Conservation (phyloP, 2,329 filamentous ascomycete species). For the Paraconiothyrium sp. region DNA sequence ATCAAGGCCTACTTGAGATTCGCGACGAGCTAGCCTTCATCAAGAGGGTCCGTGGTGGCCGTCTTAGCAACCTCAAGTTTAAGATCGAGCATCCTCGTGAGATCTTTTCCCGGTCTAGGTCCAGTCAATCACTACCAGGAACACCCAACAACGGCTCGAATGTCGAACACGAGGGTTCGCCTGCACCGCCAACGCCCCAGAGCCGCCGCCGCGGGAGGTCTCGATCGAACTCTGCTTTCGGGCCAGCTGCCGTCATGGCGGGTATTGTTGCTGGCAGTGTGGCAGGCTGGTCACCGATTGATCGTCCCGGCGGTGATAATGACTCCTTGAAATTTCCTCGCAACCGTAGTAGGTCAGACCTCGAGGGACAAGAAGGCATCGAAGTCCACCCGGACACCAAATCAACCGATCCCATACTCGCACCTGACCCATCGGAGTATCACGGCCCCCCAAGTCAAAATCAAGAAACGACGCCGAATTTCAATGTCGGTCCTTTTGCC, state of each 20-base stretch:
- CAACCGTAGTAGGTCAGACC: constrained; percentile 47
- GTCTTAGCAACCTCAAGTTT: constrained; percentile 82
- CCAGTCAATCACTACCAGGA: constrained; percentile 70
- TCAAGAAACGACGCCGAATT: constrained; percentile 55
- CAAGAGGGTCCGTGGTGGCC: constrained; percentile 81
- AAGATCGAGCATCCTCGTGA: constrained; percentile 79
- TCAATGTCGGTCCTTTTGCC: constrained; percentile 53
- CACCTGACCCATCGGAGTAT: constrained; percentile 52
- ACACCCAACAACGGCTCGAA: constrained; percentile 67
- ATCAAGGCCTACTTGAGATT: constrained; percentile 76
- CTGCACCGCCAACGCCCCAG: constrained; percentile 60
- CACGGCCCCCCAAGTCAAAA: constrained; percentile 56
- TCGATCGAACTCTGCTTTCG: constrained; percentile 76
- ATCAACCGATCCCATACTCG: constrained; percentile 57
- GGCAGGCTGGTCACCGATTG: constrained; percentile 78
- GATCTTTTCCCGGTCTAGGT: constrained; percentile 69
- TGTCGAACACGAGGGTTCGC: constrained; percentile 46
- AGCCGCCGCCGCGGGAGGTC: constrained; percentile 70
- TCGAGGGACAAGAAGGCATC: constrained; percentile 55
- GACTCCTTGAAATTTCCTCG: constrained; percentile 52
- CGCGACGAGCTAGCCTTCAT: constrained; percentile 83
- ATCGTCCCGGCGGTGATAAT: constrained; percentile 57
- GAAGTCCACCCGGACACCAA: constrained; percentile 62
- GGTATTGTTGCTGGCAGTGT: constrained; percentile 81
- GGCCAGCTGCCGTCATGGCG: constrained; percentile 82